Evolutionary conservation across 371 early-diverging fungal species (phyloP), one percentile per base, ranked within the genome.

Genomic region (Modicella reniformis): DNA sequence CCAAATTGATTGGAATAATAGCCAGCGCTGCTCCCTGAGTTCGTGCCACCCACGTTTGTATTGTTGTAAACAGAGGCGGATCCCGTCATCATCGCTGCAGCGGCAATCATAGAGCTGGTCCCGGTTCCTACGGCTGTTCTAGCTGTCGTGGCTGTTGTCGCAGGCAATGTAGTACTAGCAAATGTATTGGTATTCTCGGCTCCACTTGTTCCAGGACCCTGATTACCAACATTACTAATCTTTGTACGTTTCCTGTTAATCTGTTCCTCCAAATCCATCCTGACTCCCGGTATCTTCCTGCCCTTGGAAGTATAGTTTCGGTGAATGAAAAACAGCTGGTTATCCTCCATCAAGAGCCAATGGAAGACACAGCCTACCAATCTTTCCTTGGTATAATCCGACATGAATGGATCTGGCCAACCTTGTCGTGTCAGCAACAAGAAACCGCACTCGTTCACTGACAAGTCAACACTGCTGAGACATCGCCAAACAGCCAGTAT

Each of bases 331-430:
- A 72, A 54, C 25, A 76, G 40, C 7, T 79, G 80, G 5, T 87
- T 84, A 34, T 89, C 89, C 55, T 87, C 89, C 47, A 82, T 72
- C 44, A 87, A 79, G 8, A 81, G 66, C 89, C 89, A 89, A 7
- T 72, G 70, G n/a, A 89, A 68, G 26, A 87, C 70, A n/a, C 83
- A 77, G 10, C 82, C 67, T 9, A 87, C 60, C 19, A 89, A 51
- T 26, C 87, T 80, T 44, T 87, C 84, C 0, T 65, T 62, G 2
- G 86, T 84, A 52, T 87, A 85, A 5, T 61, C 67, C 0, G 89
- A 85, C 81, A 85, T 86, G 60, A 86, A 85, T 10, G 86, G 84
- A 41, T 87, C 86, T 1, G 89, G 89, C 85, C 87, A 87, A 50
- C 88, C 85, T 12, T 86, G 83, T 10, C 88, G 81, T 0, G 81